Conservation (phyloP, 768 basidiomycete species). For the Tubosaeta brunneosetosa region DNA sequence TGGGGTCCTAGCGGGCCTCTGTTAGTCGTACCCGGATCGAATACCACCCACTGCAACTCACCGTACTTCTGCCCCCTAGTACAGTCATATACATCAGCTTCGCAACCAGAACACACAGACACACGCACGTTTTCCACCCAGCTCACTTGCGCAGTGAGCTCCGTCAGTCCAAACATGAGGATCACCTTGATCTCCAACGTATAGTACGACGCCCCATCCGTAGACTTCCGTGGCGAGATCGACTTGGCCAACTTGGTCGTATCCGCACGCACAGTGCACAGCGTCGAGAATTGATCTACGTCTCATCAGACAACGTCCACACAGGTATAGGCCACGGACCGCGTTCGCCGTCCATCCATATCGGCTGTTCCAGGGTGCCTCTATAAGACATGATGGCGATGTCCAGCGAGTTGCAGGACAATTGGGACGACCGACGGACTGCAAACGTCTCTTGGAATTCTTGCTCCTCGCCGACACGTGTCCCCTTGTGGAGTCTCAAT, state of each 20-base stretch:
- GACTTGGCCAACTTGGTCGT: constrained; percentile 27
- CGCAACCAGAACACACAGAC: too few species aligned
- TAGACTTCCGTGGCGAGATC: constrained; percentile 16
- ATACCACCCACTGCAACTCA: constrained; percentile 1
- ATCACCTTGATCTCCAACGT: constrained; percentile 34
- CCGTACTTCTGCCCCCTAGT: constrained; percentile 36
- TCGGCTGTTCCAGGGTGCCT: constrained; percentile 23
- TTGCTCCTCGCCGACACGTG: constrained; percentile 41
- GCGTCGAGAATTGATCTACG: constrained; percentile 32
- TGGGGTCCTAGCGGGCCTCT: constrained; percentile 18
- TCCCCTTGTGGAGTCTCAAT: constrained; percentile 32
- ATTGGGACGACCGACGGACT: constrained; percentile 23
- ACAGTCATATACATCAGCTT: background rate
- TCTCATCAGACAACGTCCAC: background rate
- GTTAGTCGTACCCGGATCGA: background rate
- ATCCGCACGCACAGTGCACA: constrained; percentile 34
- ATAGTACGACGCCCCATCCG: constrained; percentile 24
- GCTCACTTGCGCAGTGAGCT: constrained; percentile 47
- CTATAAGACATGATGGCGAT: constrained; percentile 29
- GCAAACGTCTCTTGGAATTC: constrained; percentile 40
- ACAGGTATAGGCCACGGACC: constrained; percentile 12
- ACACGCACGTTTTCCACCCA: constrained; percentile 47
- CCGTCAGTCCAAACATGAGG: constrained; percentile 49
- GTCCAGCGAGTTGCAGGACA: constrained; percentile 18
- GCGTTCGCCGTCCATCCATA: constrained; percentile 33